Conservation (phyloP, 805 yeast species). For the Ogataea paraovalis region DNA sequence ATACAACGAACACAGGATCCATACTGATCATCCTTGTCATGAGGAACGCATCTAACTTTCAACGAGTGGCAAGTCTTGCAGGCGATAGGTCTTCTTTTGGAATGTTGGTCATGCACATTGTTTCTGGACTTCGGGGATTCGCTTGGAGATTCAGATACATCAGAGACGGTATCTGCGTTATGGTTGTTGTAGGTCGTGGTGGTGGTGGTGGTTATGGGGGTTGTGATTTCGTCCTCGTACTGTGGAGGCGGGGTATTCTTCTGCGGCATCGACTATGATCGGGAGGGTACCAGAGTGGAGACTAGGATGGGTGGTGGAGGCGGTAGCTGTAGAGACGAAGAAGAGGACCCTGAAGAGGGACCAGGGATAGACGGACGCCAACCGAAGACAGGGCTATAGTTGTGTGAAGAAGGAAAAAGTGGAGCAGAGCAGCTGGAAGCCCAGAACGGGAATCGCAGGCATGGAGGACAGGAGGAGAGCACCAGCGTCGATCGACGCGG, state of each 20-base stretch:
- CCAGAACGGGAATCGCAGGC: no score
- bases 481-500: no score
- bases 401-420: no score
- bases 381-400: no score
- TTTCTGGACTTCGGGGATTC: neutral
- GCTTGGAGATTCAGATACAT: neutral
- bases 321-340: no score
- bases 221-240: neutral
- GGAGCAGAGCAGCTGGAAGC: no score
- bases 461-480: no score
- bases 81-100: slow-evolving; percentile 47
- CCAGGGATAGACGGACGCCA: no score
- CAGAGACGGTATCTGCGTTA: neutral
- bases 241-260: neutral
- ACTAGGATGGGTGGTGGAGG: no score
- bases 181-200: neutral
- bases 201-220: no score
- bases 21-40: slow-evolving; percentile 50
- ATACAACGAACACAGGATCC: slow-evolving; percentile 74
- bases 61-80: slow-evolving; percentile 75
- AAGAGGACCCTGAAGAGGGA: no score
- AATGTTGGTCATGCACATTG: neutral
- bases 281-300: no score
- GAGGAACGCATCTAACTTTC: slow-evolving; percentile 81
- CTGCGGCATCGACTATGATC: neutral